A percentile compares a stretch with the other conserved stretches of the same genome.
Evolutionary conservation across 129 eudicot genomes (phyloP).

Genomic region (Centrapalus pauciflorus): DNA sequence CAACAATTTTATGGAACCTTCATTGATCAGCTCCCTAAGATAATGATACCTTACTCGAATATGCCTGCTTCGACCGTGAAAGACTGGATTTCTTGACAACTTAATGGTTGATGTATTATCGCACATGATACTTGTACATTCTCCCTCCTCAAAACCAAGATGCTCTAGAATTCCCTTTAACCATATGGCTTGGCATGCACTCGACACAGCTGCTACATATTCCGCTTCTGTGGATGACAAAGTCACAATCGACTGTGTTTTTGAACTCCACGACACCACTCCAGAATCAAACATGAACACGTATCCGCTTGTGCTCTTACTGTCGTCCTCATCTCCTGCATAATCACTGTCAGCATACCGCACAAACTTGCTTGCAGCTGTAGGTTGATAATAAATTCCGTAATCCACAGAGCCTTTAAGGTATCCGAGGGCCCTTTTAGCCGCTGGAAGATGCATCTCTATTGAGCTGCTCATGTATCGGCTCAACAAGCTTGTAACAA

Average conservation of each 20-base stretch:
- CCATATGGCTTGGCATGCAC: not conserved
- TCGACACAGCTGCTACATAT: not conserved
- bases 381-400: not conserved
- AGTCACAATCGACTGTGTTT: too few species aligned
- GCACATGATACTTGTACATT: not conserved
- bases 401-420: not conserved
- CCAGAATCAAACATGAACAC: not conserved
- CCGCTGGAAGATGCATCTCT: not conserved
- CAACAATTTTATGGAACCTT: not conserved
- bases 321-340: not conserved
- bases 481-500: not conserved
- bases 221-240: too few species aligned
- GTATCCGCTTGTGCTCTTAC: not conserved
- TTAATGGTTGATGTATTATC: not conserved
- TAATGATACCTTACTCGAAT: not conserved
- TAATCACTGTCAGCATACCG: not conserved
- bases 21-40: not conserved
- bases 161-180: not conserved
- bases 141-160: not conserved
- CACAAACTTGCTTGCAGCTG: not conserved
- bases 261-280: too few species aligned
- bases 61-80: not conserved
- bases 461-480: conserved; percentile 3
- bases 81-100: not conserved
- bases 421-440: conserved; percentile 7